Base-by-base conservation (phyloP, 441 rosid species). In the Pelargonium myrrhifolium region DNA sequence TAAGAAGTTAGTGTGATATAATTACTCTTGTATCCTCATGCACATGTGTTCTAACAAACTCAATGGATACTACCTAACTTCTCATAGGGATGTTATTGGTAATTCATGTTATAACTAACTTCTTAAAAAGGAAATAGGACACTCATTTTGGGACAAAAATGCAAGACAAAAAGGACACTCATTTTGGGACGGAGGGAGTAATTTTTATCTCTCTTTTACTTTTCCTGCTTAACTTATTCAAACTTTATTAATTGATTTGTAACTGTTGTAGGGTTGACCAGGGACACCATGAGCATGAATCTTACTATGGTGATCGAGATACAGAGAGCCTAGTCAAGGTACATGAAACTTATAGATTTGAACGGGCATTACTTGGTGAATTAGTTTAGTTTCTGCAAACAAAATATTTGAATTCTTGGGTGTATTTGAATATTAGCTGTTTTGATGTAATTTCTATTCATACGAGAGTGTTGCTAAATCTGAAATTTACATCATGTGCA, bases 231-330 rank as follows among this genome's bases (percentile, higher is more conserved):
- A 47, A 51, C 20, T 66, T 62, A 28, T 51, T 51, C 20, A 8
- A 51, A 51, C 21, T 49, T 3, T 51, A 51, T 20, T 51, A 51
- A 0, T 17, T 51, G 58, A 17, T 21, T 51, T 51, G 58, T 51
- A 35, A 61, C 21, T 39, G 61, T 45, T 14, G 26, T 21, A 92
- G 99, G 78, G 96, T 87, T 71, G 98, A 95, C 63, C 93, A 87
- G 73, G 99, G 99, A 63, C 97, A 89, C 80, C 99, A 95, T 72
- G 95, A 92, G 6, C 99, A 95, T 81, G 99, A 95, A 79, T 89
- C 97, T 49, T 95, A 95, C 79, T 89, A 92, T 83, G 99, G 99
- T 75, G 92, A 95, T 79, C 93, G 98, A 71, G 99, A 95, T 80
- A 87, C 97, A 37, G 96, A 95, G 0, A 84, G 87, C 78, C 83